Conservation (phyloP, 164 flowering plant genomes). For the Berberis vulgaris region DNA sequence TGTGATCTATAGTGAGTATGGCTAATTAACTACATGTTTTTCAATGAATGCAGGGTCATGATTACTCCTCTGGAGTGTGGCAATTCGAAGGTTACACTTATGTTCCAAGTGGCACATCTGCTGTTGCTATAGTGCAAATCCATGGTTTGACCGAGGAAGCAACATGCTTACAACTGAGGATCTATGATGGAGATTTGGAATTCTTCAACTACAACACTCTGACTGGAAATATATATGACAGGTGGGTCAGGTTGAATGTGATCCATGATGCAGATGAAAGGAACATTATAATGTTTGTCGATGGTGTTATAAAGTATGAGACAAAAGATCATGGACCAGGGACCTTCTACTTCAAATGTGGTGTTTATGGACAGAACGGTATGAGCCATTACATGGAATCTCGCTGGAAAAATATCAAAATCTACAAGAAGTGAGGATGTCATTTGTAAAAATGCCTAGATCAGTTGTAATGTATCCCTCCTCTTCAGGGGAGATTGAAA, state of each 20-base stretch:
- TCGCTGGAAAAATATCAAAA: constrained; percentile 3
- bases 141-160: neutral
- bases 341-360: neutral
- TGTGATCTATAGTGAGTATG: neutral
- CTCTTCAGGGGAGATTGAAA: no score
- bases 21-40: neutral
- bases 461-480: no score
- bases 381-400: constrained; percentile 1
- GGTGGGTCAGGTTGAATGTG: neutral
- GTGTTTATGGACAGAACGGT: neutral
- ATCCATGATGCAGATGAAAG: neutral
- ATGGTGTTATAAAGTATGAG: neutral
- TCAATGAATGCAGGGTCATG: neutral
- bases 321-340: neutral
- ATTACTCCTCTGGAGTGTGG: constrained; percentile 3
- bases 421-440: neutral
- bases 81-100: neutral
- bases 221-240: neutral
- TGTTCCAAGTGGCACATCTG: neutral
- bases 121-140: neutral
- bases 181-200: neutral
- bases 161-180: neutral
- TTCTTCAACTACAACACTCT: neutral
- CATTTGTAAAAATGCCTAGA: no score
- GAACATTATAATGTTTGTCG: neutral